phyloP scores from a whole-genome alignment of 2,329 filamentous ascomycete genomes.

The Pseudogymnoascus verrucosus region DNA sequence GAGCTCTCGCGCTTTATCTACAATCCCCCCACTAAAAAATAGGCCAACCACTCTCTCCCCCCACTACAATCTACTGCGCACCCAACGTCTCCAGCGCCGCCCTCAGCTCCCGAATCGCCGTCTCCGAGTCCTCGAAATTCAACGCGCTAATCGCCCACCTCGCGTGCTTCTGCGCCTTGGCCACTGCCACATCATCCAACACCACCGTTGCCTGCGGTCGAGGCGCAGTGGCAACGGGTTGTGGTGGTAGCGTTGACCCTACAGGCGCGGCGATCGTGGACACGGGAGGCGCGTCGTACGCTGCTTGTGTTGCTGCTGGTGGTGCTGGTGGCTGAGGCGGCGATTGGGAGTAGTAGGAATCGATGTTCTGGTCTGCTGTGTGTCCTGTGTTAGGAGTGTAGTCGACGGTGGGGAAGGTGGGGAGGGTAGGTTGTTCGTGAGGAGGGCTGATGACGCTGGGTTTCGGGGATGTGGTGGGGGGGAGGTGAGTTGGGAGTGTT shows the following conservation, averaged over 20 bases:
- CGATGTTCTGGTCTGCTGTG: slow-evolving; percentile 26
- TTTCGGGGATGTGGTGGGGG: slow-evolving; percentile 11
- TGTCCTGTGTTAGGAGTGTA: slow-evolving; percentile 24
- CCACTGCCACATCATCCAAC: slow-evolving; percentile 61
- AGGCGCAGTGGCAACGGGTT: slow-evolving; percentile 10
- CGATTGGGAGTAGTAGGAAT: slow-evolving; percentile 26
- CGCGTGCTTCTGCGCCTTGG: slow-evolving; percentile 85
- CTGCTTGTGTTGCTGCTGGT: neutral
- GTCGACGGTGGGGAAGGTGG: slow-evolving; percentile 25
- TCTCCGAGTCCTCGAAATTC: slow-evolving; percentile 92
- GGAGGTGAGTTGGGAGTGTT: slow-evolving; percentile 12
- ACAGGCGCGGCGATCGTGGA: slow-evolving; percentile 19
- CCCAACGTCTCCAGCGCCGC: slow-evolving; percentile 51
- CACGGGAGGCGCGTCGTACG: neutral
- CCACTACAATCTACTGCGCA: slow-evolving; percentile 15
- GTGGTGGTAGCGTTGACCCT: slow-evolving; percentile 15
- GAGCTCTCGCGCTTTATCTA: neutral
- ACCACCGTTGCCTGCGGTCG: neutral
- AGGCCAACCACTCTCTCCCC: neutral
- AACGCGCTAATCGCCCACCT: slow-evolving; percentile 94
- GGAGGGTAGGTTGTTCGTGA: slow-evolving; percentile 13
- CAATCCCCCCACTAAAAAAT: neutral
- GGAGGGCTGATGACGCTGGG: neutral
- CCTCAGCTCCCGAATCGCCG: slow-evolving; percentile 76
- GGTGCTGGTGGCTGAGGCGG: slow-evolving; percentile 22